A percentile compares a stretch with the other conserved stretches of the same genome.
Evolutionary conservation across 768 basidiomycete species (phyloP).

Genomic region (Pulveroboletus ravenelii): DNA sequence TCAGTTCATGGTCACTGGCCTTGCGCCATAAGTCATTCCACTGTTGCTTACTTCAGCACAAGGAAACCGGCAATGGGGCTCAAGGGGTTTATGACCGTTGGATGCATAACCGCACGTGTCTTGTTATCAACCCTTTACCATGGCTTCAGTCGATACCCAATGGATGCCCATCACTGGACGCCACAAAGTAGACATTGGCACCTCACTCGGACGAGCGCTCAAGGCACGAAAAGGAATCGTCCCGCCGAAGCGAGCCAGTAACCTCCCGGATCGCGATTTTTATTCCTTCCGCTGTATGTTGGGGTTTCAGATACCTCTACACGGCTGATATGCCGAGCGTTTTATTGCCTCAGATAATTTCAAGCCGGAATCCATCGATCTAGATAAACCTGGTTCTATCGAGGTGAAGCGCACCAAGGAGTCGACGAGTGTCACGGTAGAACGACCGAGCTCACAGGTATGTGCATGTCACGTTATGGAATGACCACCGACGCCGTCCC

Average conservation of each 20-base stretch:
- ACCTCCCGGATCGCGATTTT: constrained; percentile 62
- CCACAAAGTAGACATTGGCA: constrained; percentile 55
- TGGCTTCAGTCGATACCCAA: constrained; percentile 40
- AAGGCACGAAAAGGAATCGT: constrained; percentile 60
- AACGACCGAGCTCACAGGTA: constrained; percentile 66
- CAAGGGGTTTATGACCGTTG: constrained; percentile 15
- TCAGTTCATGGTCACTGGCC: neutral
- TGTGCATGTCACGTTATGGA: neutral
- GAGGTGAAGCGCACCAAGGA: constrained; percentile 55
- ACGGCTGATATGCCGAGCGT: neutral
- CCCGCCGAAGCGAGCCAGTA: constrained; percentile 35
- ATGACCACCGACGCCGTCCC: neutral
- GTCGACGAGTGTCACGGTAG: constrained; percentile 49
- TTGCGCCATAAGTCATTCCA: no score
- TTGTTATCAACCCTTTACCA: constrained; percentile 33
- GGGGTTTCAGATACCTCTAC: neutral
- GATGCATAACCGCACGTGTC: constrained; percentile 11
- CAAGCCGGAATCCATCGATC: constrained; percentile 68
- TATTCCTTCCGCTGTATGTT: constrained; percentile 73
- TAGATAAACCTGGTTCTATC: constrained; percentile 58
- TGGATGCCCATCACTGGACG: constrained; percentile 62
- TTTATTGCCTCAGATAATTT: constrained; percentile 54
- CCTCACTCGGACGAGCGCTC: constrained; percentile 59
- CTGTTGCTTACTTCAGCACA: constrained; percentile 28
- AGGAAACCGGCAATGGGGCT: constrained; percentile 2